phyloP scores from a whole-genome alignment of 1,284 basidiomycete genomes.

The Athelia sp. region DNA sequence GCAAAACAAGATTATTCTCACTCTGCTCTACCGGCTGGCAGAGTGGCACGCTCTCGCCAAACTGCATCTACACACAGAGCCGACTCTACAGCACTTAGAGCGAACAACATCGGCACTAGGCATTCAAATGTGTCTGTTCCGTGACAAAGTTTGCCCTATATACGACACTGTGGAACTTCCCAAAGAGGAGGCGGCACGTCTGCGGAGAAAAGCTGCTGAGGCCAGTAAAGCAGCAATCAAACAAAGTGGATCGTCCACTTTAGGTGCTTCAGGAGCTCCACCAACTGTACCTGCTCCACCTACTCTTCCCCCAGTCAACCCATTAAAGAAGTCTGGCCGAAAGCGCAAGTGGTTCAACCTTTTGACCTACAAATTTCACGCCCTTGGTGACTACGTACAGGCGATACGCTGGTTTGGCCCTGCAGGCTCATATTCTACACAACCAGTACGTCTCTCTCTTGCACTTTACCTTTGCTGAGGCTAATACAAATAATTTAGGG shows the following conservation, averaged over 20 bases:
- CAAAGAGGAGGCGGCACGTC: slow-evolving; percentile 8
- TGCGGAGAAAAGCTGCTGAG: slow-evolving; percentile 12
- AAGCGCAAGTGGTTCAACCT: slow-evolving; percentile 18
- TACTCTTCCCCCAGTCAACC: too few relatives aligned
- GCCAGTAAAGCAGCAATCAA: slow-evolving; percentile 4
- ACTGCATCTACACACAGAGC: slow-evolving; percentile 15
- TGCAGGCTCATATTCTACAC: slow-evolving; percentile 25
- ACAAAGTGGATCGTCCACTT: neutral
- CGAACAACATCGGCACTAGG: slow-evolving; percentile 4
- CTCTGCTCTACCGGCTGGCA: slow-evolving; percentile 6
- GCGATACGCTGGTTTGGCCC: slow-evolving; percentile 26
- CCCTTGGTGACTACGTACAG: slow-evolving; percentile 25
- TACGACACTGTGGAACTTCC: slow-evolving; percentile 6
- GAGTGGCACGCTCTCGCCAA: slow-evolving; percentile 19
- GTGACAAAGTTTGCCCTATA: neutral
- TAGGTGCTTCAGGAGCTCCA: neutral
- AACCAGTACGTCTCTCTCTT: slow-evolving; percentile 14
- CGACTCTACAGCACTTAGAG: slow-evolving; percentile 3
- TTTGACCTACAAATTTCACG: slow-evolving; percentile 28
- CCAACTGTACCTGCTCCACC: neutral
- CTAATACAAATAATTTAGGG: slow-evolving; percentile 16
- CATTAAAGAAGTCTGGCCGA: too few relatives aligned
- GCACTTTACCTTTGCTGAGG: slow-evolving; percentile 12
- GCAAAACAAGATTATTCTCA: slow-evolving; percentile 9
- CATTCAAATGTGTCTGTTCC: slow-evolving; percentile 3